A percentile compares a stretch with the other conserved stretches of the same genome.
Evolutionary conservation across 495 filamentous ascomycete genomes (phyloP).

Genomic region (Aspergillus saccharolyticus): DNA sequence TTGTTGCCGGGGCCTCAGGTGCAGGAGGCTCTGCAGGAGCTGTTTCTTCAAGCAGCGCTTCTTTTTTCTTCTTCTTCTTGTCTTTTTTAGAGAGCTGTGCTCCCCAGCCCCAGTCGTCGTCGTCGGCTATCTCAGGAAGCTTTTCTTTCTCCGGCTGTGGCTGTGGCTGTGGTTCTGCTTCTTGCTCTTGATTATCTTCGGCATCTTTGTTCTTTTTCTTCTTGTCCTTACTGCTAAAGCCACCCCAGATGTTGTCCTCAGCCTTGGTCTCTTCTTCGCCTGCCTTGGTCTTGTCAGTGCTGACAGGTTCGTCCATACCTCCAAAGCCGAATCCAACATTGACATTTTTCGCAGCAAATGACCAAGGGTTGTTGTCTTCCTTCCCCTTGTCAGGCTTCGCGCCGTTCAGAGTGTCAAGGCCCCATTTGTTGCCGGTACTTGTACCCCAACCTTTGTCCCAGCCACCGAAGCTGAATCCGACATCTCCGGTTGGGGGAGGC

Average conservation of each 20-base stretch:
- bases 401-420: constrained; percentile 30
- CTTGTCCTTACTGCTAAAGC: constrained; percentile 29
- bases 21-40: constrained; percentile 13
- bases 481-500: constrained; percentile 28
- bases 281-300: constrained; percentile 21
- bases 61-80: constrained; percentile 40
- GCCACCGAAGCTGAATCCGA: constrained; percentile 39
- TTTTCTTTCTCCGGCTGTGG: constrained; percentile 7
- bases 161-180: constrained; percentile 19
- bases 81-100: constrained; percentile 30
- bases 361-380: constrained; percentile 41
- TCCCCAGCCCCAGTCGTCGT: constrained; percentile 32
- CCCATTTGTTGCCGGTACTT: constrained; percentile 32
- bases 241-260: constrained; percentile 30
- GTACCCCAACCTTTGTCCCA: constrained; percentile 43
- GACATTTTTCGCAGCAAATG: constrained; percentile 23
- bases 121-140: constrained; percentile 14
- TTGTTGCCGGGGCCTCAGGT: constrained; percentile 7
- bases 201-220: constrained; percentile 23
- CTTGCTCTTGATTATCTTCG: constrained; percentile 21
- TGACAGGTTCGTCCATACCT: constrained; percentile 28
- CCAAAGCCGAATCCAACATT: constrained; percentile 45
- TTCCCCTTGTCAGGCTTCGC: constrained; percentile 30
- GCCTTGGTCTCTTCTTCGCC: constrained; percentile 12
- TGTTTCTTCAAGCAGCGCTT: constrained; percentile 26